Evolutionary conservation across 2,329 filamentous ascomycete species (phyloP), one percentile per base, ranked within the genome.

Genomic region (Sordariomycetes sp.): DNA sequence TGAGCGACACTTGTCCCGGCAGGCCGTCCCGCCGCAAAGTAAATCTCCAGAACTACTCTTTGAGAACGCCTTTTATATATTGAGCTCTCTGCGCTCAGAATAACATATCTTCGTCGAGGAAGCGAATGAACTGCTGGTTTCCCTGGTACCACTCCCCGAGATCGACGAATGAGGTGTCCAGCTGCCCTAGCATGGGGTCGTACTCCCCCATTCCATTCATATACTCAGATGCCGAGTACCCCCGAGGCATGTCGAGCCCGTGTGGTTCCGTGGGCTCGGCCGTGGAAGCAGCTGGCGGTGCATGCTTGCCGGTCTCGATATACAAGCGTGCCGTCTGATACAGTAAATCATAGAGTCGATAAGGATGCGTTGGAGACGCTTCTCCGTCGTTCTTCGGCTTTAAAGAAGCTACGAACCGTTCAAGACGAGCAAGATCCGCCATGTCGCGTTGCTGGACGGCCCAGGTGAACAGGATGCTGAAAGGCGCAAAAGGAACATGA

Each of bases 401-500:
- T 9, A 61, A 41, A 1, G 57, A 61, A 5, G 41, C 39, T 4
- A 48, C 43, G 26, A 61, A 61, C 4, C 41, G 34, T 9, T 58
- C 49, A 2, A 60, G 31, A 8, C 41, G 32, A 33, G 23, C 16
- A n/a, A 36, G 21, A 11, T 32, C 34, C 17, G 8, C 19, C 15
- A 32, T 11, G 20, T 36, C 34, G 4, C 14, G 21, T 9, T 21
- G 20, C 24, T 53, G 46, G 18, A 60, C 42, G 5, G 46, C 46
- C 7, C 46, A 48, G 1, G 48, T 51, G 32, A 61, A 55, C 1
- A 61, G 26, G 5, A 61, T 55, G 30, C 48, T 59, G 32, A 60
- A 62, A 3, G 59, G 49, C 2, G 57, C 50, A 36, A 61, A 62
- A 4, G 58, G 57, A 2, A 41, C 47, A 14, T 59, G 47, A 2